These are phyloP conservation scores for Penicillium desertorum DNA, from an alignment of 495 filamentous ascomycete genomes.

Conservation along the genomic window DNA sequence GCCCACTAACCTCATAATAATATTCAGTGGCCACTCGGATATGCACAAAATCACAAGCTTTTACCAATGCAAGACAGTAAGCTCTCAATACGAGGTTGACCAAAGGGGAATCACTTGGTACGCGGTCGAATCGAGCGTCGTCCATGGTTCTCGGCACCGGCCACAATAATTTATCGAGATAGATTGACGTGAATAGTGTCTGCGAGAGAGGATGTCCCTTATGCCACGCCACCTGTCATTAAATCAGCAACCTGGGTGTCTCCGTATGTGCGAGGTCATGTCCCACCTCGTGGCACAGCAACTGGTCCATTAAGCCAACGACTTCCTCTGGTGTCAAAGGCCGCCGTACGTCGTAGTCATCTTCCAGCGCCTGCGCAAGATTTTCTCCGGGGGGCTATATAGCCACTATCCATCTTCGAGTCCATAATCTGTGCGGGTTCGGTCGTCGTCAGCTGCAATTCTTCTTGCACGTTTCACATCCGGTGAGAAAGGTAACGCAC, in stretches of 20 bases:
- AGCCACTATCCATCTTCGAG: constrained; percentile 96
- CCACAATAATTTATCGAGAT: constrained; percentile 81
- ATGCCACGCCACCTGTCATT: constrained; percentile 88
- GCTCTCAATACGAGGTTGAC: constrained; percentile 70
- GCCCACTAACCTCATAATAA: constrained; percentile 74
- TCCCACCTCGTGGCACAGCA: constrained; percentile 81
- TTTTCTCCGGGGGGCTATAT: constrained; percentile 71
- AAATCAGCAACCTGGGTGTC: constrained; percentile 22
- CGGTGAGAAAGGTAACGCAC: constrained; percentile 49
- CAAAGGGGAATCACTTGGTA: constrained; percentile 48
- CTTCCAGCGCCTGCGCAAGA: constrained; percentile 58
- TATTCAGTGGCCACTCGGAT: constrained; percentile 70
- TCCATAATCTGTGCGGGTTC: constrained; percentile 79
- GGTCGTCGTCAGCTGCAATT: constrained; percentile 17
- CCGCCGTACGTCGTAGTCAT: constrained; percentile 76
- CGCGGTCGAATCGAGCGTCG: constrained; percentile 65
- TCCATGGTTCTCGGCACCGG: constrained; percentile 64
- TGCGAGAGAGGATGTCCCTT: constrained; percentile 91
- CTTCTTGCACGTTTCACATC: constrained; percentile 7
- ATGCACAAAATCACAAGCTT: constrained; percentile 78
- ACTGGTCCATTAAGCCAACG: constrained; percentile 89
- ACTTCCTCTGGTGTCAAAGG: constrained; percentile 74
- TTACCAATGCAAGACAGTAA: constrained; percentile 83
- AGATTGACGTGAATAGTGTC: constrained; percentile 90
- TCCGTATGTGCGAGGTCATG: constrained; percentile 5